Base-by-base conservation (phyloP, 2,329 filamentous ascomycete species). In the Fusarium dimerum region DNA sequence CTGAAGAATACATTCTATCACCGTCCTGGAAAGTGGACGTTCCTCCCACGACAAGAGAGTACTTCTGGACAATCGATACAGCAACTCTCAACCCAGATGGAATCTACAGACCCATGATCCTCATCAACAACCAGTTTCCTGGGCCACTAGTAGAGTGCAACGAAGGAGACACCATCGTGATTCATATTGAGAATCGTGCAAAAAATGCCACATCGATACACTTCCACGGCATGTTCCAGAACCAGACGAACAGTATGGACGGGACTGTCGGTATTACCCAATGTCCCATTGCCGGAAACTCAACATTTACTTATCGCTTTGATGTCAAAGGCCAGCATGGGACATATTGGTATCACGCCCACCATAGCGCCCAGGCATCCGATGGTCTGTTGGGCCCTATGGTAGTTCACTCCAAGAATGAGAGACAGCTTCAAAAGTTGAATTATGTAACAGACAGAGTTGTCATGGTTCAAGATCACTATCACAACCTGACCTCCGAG, bases 181-280 rank as follows among this genome's bases (percentile, higher is more conserved):
- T 92, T 41, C 83, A 89, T 32, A 77, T 91, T 46, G 73, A 83
- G 59, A 93, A 93, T 61, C 77, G 80, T 18, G 82, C 88, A 1
- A 74, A 76, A 12, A 88, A 91, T 59, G 81, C 79, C 12, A 87
- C 86, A 9, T 82, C 79, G 38, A 76, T 92, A 6, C 89, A 93
- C 66, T 92, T 89, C 68, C 89, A 93, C 60, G 89, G 89, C 15
- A 78, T 93, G 56, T 90, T 84, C 65, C 88, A 91, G 66, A 89
- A 89, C 59, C 87, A 87, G 11, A 89, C 87, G 0, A 89, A 84
- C 52, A 78, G 79, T 51, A 89, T 90, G 85, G 89, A 93, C 63
- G 89, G 89, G 1, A 81, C 87, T 2, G 76, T 83, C 0, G 86
- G 82, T 36, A 78, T 89, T 6, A 86, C 82, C 0, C 87, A 89